A percentile compares a stretch with the other conserved stretches of the same genome.
phyloP scores from a whole-genome alignment of 2,329 filamentous ascomycete genomes.

The Sordariomycetes sp. region DNA sequence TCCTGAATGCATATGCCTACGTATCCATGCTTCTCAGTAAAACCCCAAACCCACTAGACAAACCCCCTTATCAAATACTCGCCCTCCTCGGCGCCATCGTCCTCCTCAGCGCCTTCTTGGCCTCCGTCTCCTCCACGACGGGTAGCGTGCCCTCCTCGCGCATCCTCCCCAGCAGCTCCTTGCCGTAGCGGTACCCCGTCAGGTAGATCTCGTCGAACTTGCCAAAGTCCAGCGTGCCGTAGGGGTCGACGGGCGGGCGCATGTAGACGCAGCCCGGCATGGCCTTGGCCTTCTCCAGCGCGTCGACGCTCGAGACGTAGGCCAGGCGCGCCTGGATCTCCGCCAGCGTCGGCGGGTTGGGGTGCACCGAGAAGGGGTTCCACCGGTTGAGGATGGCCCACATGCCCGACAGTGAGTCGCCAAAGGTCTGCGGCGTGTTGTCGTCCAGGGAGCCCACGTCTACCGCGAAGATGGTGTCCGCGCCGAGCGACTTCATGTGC shows the following conservation, averaged over 20 bases:
- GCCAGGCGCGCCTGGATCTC: constrained; percentile 93
- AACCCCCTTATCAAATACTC: constrained; percentile 46
- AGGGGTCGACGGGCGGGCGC: constrained; percentile 86
- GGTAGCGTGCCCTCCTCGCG: constrained; percentile 68
- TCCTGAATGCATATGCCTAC: too few species aligned
- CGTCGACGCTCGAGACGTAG: constrained; percentile 91
- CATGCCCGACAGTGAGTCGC: constrained; percentile 86
- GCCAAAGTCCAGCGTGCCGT: constrained; percentile 89
- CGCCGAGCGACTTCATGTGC: constrained; percentile 91
- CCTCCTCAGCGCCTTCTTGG: constrained; percentile 61
- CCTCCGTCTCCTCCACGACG: constrained; percentile 57
- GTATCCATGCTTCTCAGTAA: too few species aligned
- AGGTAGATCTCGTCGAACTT: constrained; percentile 97
- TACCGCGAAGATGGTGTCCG: constrained; percentile 88
- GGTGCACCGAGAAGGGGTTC: constrained; percentile 84
- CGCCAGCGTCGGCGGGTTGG: constrained; percentile 87
- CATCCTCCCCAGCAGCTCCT: constrained; percentile 66
- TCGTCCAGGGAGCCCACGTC: constrained; percentile 92
- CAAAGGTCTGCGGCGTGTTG: constrained; percentile 81
- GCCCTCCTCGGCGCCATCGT: constrained; percentile 73
- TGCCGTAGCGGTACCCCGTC: constrained; percentile 78
- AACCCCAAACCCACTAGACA: not conserved
- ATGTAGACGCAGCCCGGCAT: constrained; percentile 91
- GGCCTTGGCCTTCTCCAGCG: constrained; percentile 83
- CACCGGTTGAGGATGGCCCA: constrained; percentile 94